Conservation (phyloP, 306 rosid genomes). For the Pterocarpus macrocarpus region DNA sequence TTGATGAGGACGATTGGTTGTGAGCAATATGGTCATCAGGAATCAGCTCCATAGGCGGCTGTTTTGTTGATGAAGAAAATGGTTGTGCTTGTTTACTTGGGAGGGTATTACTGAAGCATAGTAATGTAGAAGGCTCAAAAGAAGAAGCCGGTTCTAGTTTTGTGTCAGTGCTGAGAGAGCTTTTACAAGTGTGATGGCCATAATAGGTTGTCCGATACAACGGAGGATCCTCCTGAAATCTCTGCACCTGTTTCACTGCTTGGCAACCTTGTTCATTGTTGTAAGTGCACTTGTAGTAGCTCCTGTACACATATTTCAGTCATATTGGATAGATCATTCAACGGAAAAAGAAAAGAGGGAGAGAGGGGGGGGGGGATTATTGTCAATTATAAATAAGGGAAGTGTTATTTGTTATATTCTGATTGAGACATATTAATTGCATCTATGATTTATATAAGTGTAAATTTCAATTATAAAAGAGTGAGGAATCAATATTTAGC, state of each 20-base stretch:
- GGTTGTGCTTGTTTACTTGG: background rate
- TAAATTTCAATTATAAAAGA: too few relatives aligned
- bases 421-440: too few relatives aligned
- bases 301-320: slow-evolving; percentile 38
- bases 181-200: slow-evolving; percentile 53
- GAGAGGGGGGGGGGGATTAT: too few relatives aligned
- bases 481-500: too few relatives aligned
- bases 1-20: background rate
- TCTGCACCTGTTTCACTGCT: slow-evolving; percentile 64
- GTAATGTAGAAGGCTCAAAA: background rate
- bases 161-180: slow-evolving; percentile 37
- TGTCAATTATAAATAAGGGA: too few relatives aligned
- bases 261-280: slow-evolving; percentile 57
- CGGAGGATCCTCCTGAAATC: slow-evolving; percentile 51
- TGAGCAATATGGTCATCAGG: background rate
- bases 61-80: background rate
- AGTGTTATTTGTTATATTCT: too few relatives aligned
- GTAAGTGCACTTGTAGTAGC: slow-evolving; percentile 63
- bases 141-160: slow-evolving; percentile 20
- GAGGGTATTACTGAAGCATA: slow-evolving; percentile 17
- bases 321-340: background rate
- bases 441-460: too few relatives aligned
- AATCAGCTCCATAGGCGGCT: background rate
- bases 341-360: too few relatives aligned
- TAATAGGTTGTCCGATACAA: slow-evolving; percentile 50